Conservation (phyloP, 2,329 filamentous ascomycete genomes). For the Magnaporthales sp. region DNA sequence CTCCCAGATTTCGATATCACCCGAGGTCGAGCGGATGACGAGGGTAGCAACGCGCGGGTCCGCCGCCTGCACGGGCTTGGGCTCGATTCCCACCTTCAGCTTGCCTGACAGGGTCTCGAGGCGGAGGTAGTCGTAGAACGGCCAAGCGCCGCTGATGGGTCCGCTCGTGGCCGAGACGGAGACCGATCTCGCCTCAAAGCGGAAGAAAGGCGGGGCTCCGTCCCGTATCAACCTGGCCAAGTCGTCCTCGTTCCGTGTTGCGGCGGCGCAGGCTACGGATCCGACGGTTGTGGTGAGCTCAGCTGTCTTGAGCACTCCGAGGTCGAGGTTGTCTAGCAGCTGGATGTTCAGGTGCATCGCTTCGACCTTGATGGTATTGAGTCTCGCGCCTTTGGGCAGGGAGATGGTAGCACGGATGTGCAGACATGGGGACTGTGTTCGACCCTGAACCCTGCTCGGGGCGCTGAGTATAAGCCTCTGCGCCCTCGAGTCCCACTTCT, state of each 20-base stretch:
- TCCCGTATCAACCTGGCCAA: conserved; percentile 14
- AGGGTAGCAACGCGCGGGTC: conserved; percentile 30
- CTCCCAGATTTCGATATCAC: conserved; percentile 30
- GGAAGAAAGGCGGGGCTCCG: conserved; percentile 25
- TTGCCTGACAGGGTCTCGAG: conserved; percentile 35
- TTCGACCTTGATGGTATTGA: conserved; percentile 28
- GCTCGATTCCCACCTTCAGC: conserved; percentile 29
- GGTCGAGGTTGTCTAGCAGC: conserved; percentile 29
- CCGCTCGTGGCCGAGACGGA: conserved; percentile 33
- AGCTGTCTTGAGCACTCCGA: conserved; percentile 20
- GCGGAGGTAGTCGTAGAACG: conserved; percentile 38
- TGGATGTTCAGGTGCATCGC: conserved; percentile 29
- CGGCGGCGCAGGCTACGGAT: conserved; percentile 18
- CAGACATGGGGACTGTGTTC: conserved; percentile 30
- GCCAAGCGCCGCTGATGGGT: conserved; percentile 37
- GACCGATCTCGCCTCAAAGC: conserved; percentile 32
- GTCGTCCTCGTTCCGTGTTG: conserved; percentile 15
- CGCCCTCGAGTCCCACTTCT: conserved; percentile 21
- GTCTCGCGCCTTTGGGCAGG: conserved; percentile 26
- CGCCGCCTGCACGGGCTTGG: conserved; percentile 26
- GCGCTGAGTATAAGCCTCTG: conserved; percentile 31
- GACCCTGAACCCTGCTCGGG: conserved; percentile 22
- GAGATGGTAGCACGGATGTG: conserved; percentile 37
- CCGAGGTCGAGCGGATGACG: conserved; percentile 32
- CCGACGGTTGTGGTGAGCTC: conserved; percentile 27